Conservation (phyloP, 202 grass and related monocot genomes). For the Panicum hallii region DNA sequence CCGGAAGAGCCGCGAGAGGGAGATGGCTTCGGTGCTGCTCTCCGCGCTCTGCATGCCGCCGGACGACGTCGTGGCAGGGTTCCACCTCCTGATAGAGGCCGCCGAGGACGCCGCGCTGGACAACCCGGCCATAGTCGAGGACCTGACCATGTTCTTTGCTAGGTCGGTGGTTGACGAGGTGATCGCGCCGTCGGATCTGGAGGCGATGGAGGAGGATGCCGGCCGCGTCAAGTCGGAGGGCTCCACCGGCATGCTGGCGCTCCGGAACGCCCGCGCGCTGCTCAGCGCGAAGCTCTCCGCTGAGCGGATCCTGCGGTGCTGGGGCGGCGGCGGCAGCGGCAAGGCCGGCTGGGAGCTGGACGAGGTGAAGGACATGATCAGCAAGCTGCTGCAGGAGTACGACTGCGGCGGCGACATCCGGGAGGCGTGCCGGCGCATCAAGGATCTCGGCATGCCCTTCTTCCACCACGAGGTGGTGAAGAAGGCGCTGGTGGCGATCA, state of each 20-base stretch:
- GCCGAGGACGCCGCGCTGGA: slow-evolving; percentile 78
- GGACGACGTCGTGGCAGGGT: slow-evolving; percentile 66
- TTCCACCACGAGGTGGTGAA: slow-evolving; percentile 94
- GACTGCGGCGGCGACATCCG: slow-evolving; percentile 63
- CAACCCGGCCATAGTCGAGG: slow-evolving; percentile 66
- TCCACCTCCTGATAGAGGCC: slow-evolving; percentile 65
- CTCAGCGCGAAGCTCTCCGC: slow-evolving; percentile 64
- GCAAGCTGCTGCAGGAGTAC: slow-evolving; percentile 80
- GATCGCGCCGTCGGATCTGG: slow-evolving; percentile 69
- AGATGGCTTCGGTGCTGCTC: slow-evolving; percentile 74
- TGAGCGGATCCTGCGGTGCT: slow-evolving; percentile 78
- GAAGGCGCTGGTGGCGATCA: slow-evolving; percentile 71
- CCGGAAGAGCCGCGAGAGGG: slow-evolving; percentile 76
- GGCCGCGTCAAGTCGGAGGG: not conserved
- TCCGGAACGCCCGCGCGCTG: slow-evolving; percentile 55
- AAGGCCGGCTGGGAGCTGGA: slow-evolving; percentile 68
- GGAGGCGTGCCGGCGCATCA: slow-evolving; percentile 75
- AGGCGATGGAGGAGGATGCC: slow-evolving; percentile 52
- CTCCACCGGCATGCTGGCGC: slow-evolving; percentile 49
- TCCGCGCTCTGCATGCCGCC: slow-evolving; percentile 65
- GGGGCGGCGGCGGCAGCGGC: slow-evolving; percentile 69
- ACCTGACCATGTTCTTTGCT: slow-evolving; percentile 81
- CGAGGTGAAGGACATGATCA: slow-evolving; percentile 73
- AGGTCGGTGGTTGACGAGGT: slow-evolving; percentile 79
- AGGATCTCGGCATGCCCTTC: slow-evolving; percentile 80